A percentile compares a stretch with the other conserved stretches of the same genome.
Evolutionary conservation across 2,329 filamentous ascomycete species (phyloP).

Genomic region (Pseudogymnoascus sp.): DNA sequence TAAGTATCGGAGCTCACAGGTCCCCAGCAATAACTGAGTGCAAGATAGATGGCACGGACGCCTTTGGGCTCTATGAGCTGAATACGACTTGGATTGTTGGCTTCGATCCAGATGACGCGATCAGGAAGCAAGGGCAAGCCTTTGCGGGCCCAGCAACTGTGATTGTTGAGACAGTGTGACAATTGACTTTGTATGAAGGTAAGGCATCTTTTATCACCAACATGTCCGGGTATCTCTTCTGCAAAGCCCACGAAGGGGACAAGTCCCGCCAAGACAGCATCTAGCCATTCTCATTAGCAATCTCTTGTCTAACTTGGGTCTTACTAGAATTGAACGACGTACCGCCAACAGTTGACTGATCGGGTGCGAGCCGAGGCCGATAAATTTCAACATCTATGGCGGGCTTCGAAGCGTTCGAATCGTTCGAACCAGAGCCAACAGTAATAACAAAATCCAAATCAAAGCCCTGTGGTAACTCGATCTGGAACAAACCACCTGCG

Average conservation of each 20-base stretch:
- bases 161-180: not conserved
- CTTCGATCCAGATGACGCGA: not conserved
- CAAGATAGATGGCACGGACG: not conserved
- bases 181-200: not conserved
- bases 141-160: not conserved
- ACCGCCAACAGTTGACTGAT: not conserved
- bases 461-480: not conserved
- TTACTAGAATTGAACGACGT: not conserved
- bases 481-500: not conserved
- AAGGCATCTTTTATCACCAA: not conserved
- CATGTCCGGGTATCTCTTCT: not conserved
- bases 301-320: not conserved
- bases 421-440: not conserved
- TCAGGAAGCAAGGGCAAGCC: not conserved
- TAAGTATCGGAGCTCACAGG: not conserved
- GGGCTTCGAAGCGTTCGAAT: not conserved
- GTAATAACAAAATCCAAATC: not conserved
- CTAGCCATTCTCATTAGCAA: not conserved
- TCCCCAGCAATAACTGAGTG: not conserved
- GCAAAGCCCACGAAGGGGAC: not conserved
- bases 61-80: not conserved
- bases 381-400: not conserved
- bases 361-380: not conserved
- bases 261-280: not conserved
- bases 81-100: not conserved